A percentile compares a stretch with the other conserved stretches of the same genome.
These are phyloP conservation scores for Chamaecyparis obtusa DNA, from an alignment of 75 land plant genomes.

Conservation along the genomic window DNA sequence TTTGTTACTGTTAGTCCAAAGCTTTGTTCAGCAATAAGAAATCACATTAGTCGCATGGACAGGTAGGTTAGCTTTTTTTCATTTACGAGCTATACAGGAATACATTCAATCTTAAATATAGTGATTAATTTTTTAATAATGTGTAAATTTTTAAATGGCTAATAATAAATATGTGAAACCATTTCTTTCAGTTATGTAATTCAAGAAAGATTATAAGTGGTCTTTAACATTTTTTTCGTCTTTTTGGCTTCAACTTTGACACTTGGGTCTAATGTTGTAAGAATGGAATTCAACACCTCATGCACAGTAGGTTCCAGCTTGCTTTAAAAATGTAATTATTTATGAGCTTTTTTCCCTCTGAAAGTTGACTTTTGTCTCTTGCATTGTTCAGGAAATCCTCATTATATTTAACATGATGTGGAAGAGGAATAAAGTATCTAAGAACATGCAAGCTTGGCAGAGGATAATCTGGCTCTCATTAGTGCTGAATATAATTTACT, in stretches of 20 bases:
- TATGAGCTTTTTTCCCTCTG: background rate
- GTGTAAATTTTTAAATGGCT: background rate
- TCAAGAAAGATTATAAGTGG: background rate
- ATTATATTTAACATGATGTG: background rate
- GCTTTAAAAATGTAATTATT: background rate
- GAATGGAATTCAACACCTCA: background rate
- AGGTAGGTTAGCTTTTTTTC: slow-evolving; percentile 29
- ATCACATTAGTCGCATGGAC: slow-evolving; percentile 34
- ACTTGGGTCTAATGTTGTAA: background rate
- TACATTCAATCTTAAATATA: background rate
- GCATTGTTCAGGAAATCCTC: background rate
- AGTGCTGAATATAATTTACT: slow-evolving; percentile 54
- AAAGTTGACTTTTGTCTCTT: background rate
- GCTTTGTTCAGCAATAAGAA: slow-evolving; percentile 63
- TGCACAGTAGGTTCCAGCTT: background rate
- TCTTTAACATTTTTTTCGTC: background rate
- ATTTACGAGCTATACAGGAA: background rate
- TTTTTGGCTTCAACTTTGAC: background rate
- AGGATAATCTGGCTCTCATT: slow-evolving; percentile 64
- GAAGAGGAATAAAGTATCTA: background rate
- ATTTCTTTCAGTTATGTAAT: background rate
- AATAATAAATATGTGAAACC: background rate
- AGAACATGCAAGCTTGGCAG: slow-evolving; percentile 27
- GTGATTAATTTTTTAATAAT: background rate
- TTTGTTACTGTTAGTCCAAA: slow-evolving; percentile 69